phyloP scores from a whole-genome alignment of 495 filamentous ascomycete species.

The Delitschia confertaspora region DNA sequence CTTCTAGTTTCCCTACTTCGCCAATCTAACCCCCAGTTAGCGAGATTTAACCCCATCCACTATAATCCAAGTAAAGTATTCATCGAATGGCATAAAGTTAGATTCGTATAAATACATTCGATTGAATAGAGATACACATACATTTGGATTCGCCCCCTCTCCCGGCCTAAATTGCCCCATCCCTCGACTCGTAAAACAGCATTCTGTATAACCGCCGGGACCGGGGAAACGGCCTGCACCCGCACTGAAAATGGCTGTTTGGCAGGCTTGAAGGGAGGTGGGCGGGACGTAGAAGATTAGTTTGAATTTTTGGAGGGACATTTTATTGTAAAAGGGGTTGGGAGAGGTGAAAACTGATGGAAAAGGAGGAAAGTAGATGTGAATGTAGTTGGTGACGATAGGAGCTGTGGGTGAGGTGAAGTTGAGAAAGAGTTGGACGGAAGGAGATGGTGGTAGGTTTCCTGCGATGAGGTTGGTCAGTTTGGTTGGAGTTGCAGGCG shows the following conservation, averaged over 20 bases:
- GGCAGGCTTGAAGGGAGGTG: conserved; percentile 42
- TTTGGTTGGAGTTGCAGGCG: no score
- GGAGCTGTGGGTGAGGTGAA: no score
- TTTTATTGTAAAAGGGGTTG: no score
- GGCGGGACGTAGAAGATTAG: conserved; percentile 53
- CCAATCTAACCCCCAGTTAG: conserved; percentile 38
- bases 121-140: conserved; percentile 6
- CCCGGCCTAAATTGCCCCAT: conserved; percentile 54
- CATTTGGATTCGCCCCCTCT: conserved; percentile 46
- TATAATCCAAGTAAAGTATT: background rate
- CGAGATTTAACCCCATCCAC: background rate
- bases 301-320: conserved; percentile 39
- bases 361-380: no score
- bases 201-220: conserved; percentile 52
- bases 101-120: background rate
- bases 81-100: background rate
- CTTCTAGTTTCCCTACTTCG: conserved; percentile 41
- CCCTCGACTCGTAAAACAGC: conserved; percentile 47
- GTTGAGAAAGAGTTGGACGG: no score
- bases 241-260: conserved; percentile 54
- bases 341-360: no score
- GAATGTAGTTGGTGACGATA: no score
- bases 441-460: no score
- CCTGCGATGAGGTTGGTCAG: no score
- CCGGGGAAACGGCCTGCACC: conserved; percentile 55